Percentiles rank a stretch among this genome's conserved stretches.
Evolutionary conservation across 106 monocot species (phyloP).

Genomic region (Dendrobium nobile): DNA sequence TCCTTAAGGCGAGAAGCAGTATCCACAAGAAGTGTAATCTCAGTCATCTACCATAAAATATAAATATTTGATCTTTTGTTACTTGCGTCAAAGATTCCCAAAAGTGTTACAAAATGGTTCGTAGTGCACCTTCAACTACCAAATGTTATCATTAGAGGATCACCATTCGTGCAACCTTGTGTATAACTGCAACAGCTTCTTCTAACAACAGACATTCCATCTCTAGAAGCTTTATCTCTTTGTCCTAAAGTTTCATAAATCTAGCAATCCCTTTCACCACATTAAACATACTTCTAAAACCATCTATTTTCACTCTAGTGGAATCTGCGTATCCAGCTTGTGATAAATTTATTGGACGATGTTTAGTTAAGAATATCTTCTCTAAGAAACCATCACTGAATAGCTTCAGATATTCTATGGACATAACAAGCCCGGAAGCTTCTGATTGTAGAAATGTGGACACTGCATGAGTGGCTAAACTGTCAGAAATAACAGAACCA

Average conservation of each 20-base stretch:
- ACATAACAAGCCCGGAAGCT: slow-evolving; percentile 36
- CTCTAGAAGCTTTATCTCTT: slow-evolving; percentile 64
- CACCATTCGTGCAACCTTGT: slow-evolving; percentile 94
- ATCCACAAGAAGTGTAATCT: slow-evolving; percentile 78
- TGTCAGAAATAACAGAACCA: neutral
- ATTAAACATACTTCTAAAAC: slow-evolving; percentile 9
- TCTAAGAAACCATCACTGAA: slow-evolving; percentile 34
- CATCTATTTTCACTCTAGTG: slow-evolving; percentile 11
- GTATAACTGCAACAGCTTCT: slow-evolving; percentile 63
- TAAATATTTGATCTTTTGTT: slow-evolving; percentile 13
- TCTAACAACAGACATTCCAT: slow-evolving; percentile 51
- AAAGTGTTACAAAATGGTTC: slow-evolving; percentile 23
- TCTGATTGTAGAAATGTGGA: slow-evolving; percentile 53
- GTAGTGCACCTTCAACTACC: slow-evolving; percentile 85
- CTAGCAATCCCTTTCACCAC: slow-evolving; percentile 45
- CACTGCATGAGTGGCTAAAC: slow-evolving; percentile 17
- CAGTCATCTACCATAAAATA: slow-evolving; percentile 73
- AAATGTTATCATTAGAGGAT: slow-evolving; percentile 93
- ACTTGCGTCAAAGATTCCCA: slow-evolving; percentile 22
- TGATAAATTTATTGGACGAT: slow-evolving; percentile 6
- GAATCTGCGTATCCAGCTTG: slow-evolving; percentile 23
- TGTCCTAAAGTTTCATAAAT: slow-evolving; percentile 63
- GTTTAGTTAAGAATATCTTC: slow-evolving; percentile 30
- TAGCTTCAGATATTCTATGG: slow-evolving; percentile 50
- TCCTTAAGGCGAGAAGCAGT: slow-evolving; percentile 75